Evolutionary conservation across 2,329 filamentous ascomycete species (phyloP), one percentile per base, ranked within the genome.

Genomic region (Leptographium flavum): DNA sequence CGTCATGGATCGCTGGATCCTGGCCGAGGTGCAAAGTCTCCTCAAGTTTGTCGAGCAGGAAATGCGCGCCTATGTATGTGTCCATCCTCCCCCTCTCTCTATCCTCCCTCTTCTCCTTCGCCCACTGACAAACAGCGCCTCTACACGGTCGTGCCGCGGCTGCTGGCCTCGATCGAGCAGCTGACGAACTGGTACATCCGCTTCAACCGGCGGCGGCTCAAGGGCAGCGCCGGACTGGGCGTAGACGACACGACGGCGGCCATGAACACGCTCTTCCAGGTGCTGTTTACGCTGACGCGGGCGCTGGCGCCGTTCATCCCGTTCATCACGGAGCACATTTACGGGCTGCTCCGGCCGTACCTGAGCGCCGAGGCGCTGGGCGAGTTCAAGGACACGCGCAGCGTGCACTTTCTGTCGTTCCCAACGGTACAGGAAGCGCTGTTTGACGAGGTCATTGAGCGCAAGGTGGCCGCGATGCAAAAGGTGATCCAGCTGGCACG

Each of bases 311-410:
- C 92, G 3, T 96, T 98, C 64, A 94, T 84, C 0, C 92, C 92
- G 8, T 98, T 96, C 69, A 74, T 96, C 55, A 88, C 87, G 49
- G 92, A 98, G 56, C 92, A 81, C 60, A 94, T 98, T 61, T 98
- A 95, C 66, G 75, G 79, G 49, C 82, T 81, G 53, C 75, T 96
- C 13, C 72, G 87, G 21, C 81, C 83, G 19, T 80, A 87, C 59
- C 92, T 96, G 45, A 87, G 87, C 1, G 71, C 83, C 57, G 69
- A 76, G 36, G 72, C 70, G 38, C 71, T 69, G 37, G 30, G 15
- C 14, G 68, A 68, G 52, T 80, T 72, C 35, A 73, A 82, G 54
- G 90, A 96, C 58, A 62, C 79, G 50, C 79, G 87, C 53, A 93
- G 86, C 57, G 84, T 98, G 7, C 92, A 96, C 65, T 98, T 96